Evolutionary conservation across 169 alveolate genomes (phyloP), one percentile per base, ranked within the genome.

Genomic region (Plasmodium falciparum): DNA sequence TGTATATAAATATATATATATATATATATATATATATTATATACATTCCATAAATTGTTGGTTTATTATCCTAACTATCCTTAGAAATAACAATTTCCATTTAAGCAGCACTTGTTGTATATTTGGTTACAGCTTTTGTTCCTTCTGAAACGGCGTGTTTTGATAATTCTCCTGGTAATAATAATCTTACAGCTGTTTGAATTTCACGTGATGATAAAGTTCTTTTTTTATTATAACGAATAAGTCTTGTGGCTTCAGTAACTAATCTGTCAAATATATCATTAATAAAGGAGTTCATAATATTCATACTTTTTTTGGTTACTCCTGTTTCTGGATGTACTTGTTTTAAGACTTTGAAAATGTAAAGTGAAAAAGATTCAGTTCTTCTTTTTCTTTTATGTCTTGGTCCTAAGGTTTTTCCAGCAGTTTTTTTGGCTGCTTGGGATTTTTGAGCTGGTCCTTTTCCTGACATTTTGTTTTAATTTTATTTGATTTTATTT

Each of bases 141-240:
- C 99, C 99, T 93, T 99, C 99, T 69, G 99, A 96, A 78, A 98
- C 99, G 88, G 99, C 99, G 94, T 99, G 99, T 96, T 98, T 98
- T 93, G 99, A 98, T 83, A 99, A 97, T 93, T 99, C 99, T 61
- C 99, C 99, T 58, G 99, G 99, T 72, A 99, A 97, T 74, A 99
- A 94, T 69, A 99, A 97, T 76, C 99, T 96, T 63, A 98, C 99
- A 50, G 99, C 99, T 33, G 99, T 98, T 95, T 99, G 99, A 88
- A 99, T 97, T 95, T 99, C 99, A 74, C 99, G 97, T 70, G 99
- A 97, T 85, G 99, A 95, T 74, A 99, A 97, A 17, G 99, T 99
- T 95, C 98, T 97, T 97, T 98, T 98, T 94, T 98, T 98, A 97
- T 97, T 97, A 97, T 97, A 97, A 95, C 99, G 98, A 90, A 97